Conservation (phyloP, 768 basidiomycete species). For the Calocybe indica region DNA sequence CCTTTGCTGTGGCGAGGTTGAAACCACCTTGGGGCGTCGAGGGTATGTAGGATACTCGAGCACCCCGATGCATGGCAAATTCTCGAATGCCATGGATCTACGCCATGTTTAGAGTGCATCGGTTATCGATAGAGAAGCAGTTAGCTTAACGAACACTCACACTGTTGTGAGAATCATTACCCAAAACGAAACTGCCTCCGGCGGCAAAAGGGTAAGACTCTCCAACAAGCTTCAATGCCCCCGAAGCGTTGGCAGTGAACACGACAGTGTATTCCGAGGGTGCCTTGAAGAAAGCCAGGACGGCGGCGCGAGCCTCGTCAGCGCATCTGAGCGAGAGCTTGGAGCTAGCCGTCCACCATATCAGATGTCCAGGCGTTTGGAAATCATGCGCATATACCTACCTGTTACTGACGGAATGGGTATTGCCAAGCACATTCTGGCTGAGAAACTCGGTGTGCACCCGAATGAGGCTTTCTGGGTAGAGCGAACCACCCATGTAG, state of each 20-base stretch:
- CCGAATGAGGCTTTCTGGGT: constrained; percentile 71
- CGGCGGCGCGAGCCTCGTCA: constrained; percentile 62
- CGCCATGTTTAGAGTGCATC: not conserved
- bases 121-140: not conserved
- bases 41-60: constrained; percentile 57
- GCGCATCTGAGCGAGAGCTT: constrained; percentile 61
- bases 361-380: not conserved
- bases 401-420: constrained; percentile 81
- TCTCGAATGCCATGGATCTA: constrained; percentile 68
- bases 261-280: constrained; percentile 73
- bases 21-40: constrained; percentile 63
- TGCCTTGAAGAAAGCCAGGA: constrained; percentile 74
- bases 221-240: constrained; percentile 75
- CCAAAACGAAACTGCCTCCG: constrained; percentile 59
- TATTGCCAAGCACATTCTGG: constrained; percentile 68
- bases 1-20: constrained; percentile 52
- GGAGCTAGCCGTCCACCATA: constrained; percentile 41
- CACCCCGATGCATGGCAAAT: constrained; percentile 54
- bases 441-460: constrained; percentile 67
- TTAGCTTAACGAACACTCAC: constrained; percentile 26
- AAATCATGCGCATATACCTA: constrained; percentile 32
- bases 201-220: constrained; percentile 69
- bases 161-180: constrained; percentile 79
- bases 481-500: constrained; percentile 81
- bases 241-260: constrained; percentile 78